A percentile compares a stretch with the other conserved stretches of the same genome.
Conservation (phyloP, 2,329 filamentous ascomycete species). For the Sclerotinia minor region DNA sequence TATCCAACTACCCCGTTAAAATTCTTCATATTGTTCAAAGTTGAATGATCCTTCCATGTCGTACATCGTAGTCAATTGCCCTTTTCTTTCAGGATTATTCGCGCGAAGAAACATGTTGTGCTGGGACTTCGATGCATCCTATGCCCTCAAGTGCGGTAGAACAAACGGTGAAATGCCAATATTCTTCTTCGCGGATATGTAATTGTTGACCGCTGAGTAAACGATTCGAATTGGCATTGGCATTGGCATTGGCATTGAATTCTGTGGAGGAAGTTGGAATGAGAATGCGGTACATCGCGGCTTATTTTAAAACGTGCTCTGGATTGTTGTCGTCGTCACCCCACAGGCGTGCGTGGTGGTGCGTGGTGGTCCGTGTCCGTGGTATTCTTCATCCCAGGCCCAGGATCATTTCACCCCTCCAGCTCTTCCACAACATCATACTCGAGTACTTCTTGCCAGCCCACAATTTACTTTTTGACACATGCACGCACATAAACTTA, state of each 20-base stretch:
- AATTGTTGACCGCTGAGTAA: neutral
- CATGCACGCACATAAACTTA: neutral
- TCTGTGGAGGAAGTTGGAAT: neutral
- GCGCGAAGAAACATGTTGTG: neutral
- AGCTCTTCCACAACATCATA: neutral
- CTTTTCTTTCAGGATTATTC: neutral
- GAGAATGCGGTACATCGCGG: neutral
- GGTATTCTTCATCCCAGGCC: slow-evolving; percentile 4
- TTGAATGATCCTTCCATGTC: neutral
- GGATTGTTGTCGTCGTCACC: slow-evolving; percentile 4
- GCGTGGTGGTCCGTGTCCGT: slow-evolving; percentile 1
- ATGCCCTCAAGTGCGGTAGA: neutral
- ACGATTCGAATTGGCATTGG: too few relatives aligned
- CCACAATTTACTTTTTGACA: neutral
- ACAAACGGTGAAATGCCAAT: neutral
- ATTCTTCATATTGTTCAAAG: neutral
- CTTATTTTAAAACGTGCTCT: neutral
- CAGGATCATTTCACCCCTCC: slow-evolving; percentile 1
- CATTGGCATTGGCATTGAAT: too few relatives aligned
- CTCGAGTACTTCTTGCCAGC: neutral
- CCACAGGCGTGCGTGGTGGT: neutral
- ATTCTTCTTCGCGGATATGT: neutral
- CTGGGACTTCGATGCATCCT: neutral
- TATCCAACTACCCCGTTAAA: too few relatives aligned
- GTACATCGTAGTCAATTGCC: neutral